Conservation (phyloP, 1,139 yeast genomes). For the Suhomyces bokatorum region DNA sequence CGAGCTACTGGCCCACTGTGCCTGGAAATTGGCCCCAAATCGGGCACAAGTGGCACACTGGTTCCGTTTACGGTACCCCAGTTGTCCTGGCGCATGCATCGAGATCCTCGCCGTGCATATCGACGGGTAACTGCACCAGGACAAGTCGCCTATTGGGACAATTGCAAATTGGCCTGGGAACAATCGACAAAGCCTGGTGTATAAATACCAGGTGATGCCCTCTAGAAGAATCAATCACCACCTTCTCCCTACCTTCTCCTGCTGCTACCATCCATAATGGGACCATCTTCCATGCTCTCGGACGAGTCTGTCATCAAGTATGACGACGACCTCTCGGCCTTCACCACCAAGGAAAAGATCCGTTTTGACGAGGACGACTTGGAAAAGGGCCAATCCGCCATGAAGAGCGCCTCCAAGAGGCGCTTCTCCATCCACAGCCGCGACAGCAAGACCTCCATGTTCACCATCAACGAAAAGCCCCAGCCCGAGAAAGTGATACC, state of each 20-base stretch:
- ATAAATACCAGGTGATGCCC: too few relatives aligned
- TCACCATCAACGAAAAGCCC: conserved; percentile 19
- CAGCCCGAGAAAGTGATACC: conserved; percentile 36
- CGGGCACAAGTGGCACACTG: too few relatives aligned
- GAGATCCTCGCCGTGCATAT: too few relatives aligned
- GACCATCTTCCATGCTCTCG: conserved; percentile 4
- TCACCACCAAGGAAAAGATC: conserved; percentile 9
- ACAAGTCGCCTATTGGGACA: too few relatives aligned
- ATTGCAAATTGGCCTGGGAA: too few relatives aligned
- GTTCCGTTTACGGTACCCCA: too few relatives aligned
- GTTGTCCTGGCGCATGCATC: too few relatives aligned
- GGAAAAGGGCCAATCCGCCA: conserved; percentile 5
- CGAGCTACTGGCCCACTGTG: background rate
- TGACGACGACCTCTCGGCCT: conserved; percentile 7
- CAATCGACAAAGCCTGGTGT: too few relatives aligned
- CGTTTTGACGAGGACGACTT: conserved; percentile 11
- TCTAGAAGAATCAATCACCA: too few relatives aligned
- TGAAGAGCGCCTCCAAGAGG: conserved; percentile 4
- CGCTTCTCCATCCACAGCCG: conserved; percentile 12
- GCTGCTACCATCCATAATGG: background rate
- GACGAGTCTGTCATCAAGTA: conserved; percentile 7
- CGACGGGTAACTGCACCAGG: too few relatives aligned
- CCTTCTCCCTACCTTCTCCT: too few relatives aligned
- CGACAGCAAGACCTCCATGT: conserved; percentile 8
- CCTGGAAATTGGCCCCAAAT: too few relatives aligned